These are phyloP conservation scores for Dactylorhiza incarnata DNA, from an alignment of 106 monocot genomes.

Conservation along the genomic window DNA sequence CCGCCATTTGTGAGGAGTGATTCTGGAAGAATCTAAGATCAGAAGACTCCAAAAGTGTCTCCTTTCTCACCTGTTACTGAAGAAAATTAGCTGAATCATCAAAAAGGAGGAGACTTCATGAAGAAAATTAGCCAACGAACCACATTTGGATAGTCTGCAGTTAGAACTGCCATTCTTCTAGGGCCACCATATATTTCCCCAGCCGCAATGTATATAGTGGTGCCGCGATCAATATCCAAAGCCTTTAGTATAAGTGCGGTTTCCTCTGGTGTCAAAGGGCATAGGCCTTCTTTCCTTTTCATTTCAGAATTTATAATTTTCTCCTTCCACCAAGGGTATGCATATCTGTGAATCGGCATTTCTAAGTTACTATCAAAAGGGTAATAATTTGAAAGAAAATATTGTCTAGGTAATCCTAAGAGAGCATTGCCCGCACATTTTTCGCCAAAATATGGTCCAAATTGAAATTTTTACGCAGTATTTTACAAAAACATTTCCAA, in stretches of 20 bases:
- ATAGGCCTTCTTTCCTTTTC: slow-evolving; percentile 84
- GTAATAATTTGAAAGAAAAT: neutral
- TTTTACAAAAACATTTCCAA: too few relatives aligned
- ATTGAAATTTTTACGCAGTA: too few relatives aligned
- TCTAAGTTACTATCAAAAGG: neutral
- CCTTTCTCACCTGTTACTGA: slow-evolving; percentile 63
- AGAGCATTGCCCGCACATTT: too few relatives aligned
- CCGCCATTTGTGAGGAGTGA: slow-evolving; percentile 97
- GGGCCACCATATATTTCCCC: slow-evolving; percentile 90
- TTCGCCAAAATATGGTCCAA: too few relatives aligned
- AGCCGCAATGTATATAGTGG: slow-evolving; percentile 81
- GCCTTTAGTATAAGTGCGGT: slow-evolving; percentile 70
- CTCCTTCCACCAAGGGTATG: slow-evolving; percentile 99
- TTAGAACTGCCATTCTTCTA: slow-evolving; percentile 66
- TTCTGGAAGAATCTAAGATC: slow-evolving; percentile 79
- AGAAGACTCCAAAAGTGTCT: slow-evolving; percentile 67
- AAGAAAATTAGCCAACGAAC: slow-evolving; percentile 21
- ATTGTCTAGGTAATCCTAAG: too few relatives aligned
- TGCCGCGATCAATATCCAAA: slow-evolving; percentile 48
- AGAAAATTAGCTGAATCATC: neutral
- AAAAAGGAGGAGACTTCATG: neutral
- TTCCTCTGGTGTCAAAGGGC: slow-evolving; percentile 96
- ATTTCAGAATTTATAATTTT: slow-evolving; percentile 76
- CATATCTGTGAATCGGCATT: slow-evolving; percentile 44
- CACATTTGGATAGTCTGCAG: slow-evolving; percentile 68